Evolutionary conservation across 495 filamentous ascomycete genomes (phyloP), one percentile per base, ranked within the genome.

Genomic region (Penicillium desertorum): DNA sequence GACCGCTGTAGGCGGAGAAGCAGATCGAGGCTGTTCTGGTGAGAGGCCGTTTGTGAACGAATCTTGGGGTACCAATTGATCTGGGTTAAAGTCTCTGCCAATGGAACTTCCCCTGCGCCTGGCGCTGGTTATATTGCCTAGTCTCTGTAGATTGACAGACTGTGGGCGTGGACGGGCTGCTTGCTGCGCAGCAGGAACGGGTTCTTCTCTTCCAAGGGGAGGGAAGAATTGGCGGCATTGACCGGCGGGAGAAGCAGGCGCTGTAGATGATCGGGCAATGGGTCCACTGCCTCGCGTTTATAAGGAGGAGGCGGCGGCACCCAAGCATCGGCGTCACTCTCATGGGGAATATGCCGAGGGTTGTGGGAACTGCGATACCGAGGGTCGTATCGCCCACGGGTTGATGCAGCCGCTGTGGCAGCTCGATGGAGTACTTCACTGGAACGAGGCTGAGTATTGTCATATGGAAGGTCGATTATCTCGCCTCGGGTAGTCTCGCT

Each of bases 271-370:
- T 83, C 80, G 45, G 83, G 82, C 37, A 86, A 68, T 25, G 81
- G 80, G 46, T 71, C 77, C 6, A 89, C 86, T 30, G 88, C 77
- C 14, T 91, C 84, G 14, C 82, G 83, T 19, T 84, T 82, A 63
- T 96, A 96, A 8, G 91, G 89, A 12, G 92, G 92, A n/a, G 92
- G 92, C 0, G 92, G 92, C 22, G 92, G 89, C 7, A 92, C 89
- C 92, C 92, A 96, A 58, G 92, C 90, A 60, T 96, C 92, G 4
- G 90, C 90, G 65, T 96, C 89, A 57, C 88, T 92, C 69, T 95
- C 90, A 71, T 95, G 89, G 11, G 91, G 91, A 57, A 88, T 81
- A 29, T 72, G 65, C 45, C 70, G 62, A 56, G 68, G 61, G 42
- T 48, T 68, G 23, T 44, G 65, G 2, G 55, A 48, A 12, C 64